These are phyloP conservation scores for Phytophthora hibernalis DNA, from an alignment of 352 stramenopile genomes.

Conservation along the genomic window DNA sequence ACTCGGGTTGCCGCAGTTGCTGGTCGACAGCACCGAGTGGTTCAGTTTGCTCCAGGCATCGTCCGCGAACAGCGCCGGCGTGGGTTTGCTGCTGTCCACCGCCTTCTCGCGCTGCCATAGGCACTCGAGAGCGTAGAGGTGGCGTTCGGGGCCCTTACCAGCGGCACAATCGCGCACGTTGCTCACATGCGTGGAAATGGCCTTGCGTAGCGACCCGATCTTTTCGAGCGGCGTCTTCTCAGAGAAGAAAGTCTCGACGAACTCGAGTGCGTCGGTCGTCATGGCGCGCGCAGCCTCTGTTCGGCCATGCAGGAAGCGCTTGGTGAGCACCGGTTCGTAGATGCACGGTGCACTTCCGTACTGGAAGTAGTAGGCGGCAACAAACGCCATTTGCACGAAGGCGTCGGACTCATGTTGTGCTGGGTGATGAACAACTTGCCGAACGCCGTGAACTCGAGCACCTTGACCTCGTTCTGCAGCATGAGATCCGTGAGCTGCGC, in stretches of 20 bases:
- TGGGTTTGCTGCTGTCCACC: constrained; percentile 37
- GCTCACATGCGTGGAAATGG: constrained; percentile 89
- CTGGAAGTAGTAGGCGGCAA: constrained; percentile 94
- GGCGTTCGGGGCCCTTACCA: constrained; percentile 94
- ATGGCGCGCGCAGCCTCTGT: constrained; percentile 95
- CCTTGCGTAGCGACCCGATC: constrained; percentile 84
- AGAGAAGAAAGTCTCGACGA: constrained; percentile 91
- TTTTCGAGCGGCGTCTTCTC: constrained; percentile 89
- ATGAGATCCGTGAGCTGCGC: constrained; percentile 95
- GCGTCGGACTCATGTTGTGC: constrained; percentile 94
- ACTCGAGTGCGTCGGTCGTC: constrained; percentile 88
- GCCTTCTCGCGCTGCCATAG: constrained; percentile 77
- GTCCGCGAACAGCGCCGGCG: constrained; percentile 89
- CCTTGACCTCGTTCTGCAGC: constrained; percentile 92
- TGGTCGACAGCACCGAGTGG: constrained; percentile 96
- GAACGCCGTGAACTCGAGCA: constrained; percentile 94
- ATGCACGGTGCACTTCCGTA: constrained; percentile 91
- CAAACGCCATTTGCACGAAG: constrained; percentile 96
- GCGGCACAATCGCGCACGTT: constrained; percentile 90
- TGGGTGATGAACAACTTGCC: constrained; percentile 92
- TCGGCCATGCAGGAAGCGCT: constrained; percentile 94
- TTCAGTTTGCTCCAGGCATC: constrained; percentile 92
- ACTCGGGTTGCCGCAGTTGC: constrained; percentile 96
- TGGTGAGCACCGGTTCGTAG: constrained; percentile 97
- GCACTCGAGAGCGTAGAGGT: constrained; percentile 95